Base-by-base conservation (phyloP, 2,329 filamentous ascomycete genomes). In the Zalaria sp. region DNA sequence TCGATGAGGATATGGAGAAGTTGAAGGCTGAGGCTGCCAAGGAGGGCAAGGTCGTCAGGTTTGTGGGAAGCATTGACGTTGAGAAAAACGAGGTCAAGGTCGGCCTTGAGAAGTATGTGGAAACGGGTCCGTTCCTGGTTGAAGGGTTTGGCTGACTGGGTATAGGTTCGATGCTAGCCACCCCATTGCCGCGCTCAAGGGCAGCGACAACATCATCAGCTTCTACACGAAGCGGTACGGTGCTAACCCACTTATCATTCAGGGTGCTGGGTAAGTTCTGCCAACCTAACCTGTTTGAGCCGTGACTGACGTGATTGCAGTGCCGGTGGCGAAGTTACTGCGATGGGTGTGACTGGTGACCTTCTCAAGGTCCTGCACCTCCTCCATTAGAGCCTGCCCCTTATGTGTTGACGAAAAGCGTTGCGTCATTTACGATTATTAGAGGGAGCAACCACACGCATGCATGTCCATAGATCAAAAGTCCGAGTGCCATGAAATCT, bases 131-230 rank as follows among this genome's bases (percentile, higher is more conserved):
- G 31, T 34, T 34, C 31, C 8, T 8, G 8, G n/a, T 8, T 8
- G n/a, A 8, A 34, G n/a, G 8, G 8, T 8, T 34, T 8, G 8
- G 31, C 31, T 34, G 31, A 34, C 31, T 31, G 11, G 3, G 28
- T 27, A 7, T 39, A 56, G 53, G 32, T 71, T 71, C 53, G 87
- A 93, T 51, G 77, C 77, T 52, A 83, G 82, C 46, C 86, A 93
- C 57, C 84, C 91, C 8, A 95, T 98, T 65, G 91, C 91, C 9
- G 82, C 83, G 38, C 72, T 98, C 44, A 93, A 94, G 73, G 91
- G 91, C 31, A 96, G 88, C 62, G 91, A 96, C 61, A 98, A 98
- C 69, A 93, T 98, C 60, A 94, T 98, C 59, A 93, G 81, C 69
- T 95, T 98, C 71, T 93, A 95, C 66, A 98, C 91, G 4, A 83